Evolutionary conservation across 208 protist genomes (phyloP), one percentile per base, ranked within the genome.

Genomic region (Trypanosoma scelopori): DNA sequence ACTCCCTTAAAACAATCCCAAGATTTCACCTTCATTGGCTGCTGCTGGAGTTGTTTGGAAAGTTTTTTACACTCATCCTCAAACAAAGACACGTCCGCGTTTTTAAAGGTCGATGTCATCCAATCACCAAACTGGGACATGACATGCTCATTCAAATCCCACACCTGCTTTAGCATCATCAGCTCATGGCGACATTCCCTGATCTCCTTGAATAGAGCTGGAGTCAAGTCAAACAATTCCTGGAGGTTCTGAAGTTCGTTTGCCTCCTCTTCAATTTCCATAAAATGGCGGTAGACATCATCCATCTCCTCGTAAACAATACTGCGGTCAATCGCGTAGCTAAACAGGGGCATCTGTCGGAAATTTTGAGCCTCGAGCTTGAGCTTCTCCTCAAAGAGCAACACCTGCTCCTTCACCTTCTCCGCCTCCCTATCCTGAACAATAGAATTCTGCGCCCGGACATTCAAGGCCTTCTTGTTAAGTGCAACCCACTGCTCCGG

Each of bases 51-150:
- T 72, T 96, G 87, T 74, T 97, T 98, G 22, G 91, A 84, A 43
- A 98, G 79, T 73, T 97, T 97, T 78, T 98, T 98, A 58, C 85
- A 84, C 69, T 98, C 94, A 56, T 98, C 94, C 69, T 97, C 89
- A 66, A 97, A 95, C 65, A 92, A 77, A 23, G 87, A 67, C 30
- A 96, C 88, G 52, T 97, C 91, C n/a, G 94, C 92, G 58, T 91
- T 81, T 69, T 96, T 97, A 84, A 98, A 98, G 13, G 92, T 97
- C 16, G 92, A 93, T 32, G 82, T 87, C 89, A 97, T 97, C 92
- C 94, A 98, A 66, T 97, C 87, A 56, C 65, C 76, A 57, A 98
- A 98, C 79, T 97, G 85, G 9, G 89, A 93, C 61, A 94, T 91
- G 49, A 97, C 89, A 69, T 97, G 94, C 49, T 91, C 87, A 61